Conservation (phyloP, 1,284 basidiomycete genomes). For the Ustilago lituana region DNA sequence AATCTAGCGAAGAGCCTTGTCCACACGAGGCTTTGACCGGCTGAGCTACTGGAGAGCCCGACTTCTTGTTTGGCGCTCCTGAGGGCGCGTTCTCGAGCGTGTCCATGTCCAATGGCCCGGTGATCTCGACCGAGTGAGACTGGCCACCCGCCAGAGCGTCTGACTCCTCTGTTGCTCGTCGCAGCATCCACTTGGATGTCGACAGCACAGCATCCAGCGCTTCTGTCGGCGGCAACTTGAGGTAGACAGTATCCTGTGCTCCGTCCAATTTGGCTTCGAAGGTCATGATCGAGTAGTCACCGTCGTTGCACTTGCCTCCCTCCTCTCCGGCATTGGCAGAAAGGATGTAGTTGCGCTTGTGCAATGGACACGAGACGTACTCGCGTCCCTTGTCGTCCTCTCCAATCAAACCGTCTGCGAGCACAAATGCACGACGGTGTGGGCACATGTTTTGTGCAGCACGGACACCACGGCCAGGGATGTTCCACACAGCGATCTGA, state of each 20-base stretch:
- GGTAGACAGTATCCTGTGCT: constrained; percentile 69
- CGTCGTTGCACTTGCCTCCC: constrained; percentile 75
- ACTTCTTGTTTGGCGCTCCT: background rate
- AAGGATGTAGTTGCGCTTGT: constrained; percentile 78
- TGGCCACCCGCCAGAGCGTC: constrained; percentile 48
- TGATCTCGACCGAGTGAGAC: constrained; percentile 46
- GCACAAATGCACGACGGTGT: constrained; percentile 77
- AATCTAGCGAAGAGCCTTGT: constrained; percentile 34
- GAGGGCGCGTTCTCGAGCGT: constrained; percentile 16
- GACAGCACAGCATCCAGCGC: constrained; percentile 76
- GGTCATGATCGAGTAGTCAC: constrained; percentile 74
- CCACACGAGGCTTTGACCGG: constrained; percentile 41
- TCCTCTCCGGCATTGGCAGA: constrained; percentile 64
- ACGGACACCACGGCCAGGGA: constrained; percentile 73
- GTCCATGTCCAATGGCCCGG: constrained; percentile 40
- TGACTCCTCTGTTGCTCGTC: constrained; percentile 58
- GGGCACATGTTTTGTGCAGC: constrained; percentile 78
- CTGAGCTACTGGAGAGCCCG: constrained; percentile 6
- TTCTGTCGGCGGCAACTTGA: constrained; percentile 73
- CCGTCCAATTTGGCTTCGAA: constrained; percentile 74
- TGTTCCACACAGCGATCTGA: constrained; percentile 76
- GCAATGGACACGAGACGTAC: constrained; percentile 72
- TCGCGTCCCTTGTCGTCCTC: constrained; percentile 62
- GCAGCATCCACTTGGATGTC: constrained; percentile 74
- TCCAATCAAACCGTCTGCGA: constrained; percentile 74